phyloP scores from a whole-genome alignment of 2,329 filamentous ascomycete genomes.

The Akanthomyces uredinophilus region DNA sequence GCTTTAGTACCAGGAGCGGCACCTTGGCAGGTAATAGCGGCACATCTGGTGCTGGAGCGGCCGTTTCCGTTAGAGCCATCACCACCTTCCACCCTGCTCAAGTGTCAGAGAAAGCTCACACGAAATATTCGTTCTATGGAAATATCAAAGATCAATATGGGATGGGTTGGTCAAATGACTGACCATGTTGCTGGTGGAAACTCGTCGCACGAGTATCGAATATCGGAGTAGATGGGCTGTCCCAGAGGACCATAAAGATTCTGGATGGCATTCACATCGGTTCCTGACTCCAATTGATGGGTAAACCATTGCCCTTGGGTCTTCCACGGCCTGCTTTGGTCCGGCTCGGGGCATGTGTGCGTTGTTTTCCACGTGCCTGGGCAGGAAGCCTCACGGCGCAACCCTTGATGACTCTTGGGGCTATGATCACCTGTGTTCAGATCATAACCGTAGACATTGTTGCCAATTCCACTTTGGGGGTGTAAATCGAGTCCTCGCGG shows the following conservation, averaged over 20 bases:
- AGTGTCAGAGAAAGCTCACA: no score
- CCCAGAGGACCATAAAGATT: not conserved
- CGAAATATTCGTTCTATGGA: no score
- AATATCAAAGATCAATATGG: no score
- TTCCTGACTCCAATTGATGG: constrained; percentile 16
- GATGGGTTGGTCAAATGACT: no score
- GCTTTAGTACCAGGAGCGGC: constrained; percentile 13
- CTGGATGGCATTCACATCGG: not conserved
- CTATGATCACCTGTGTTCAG: constrained; percentile 13
- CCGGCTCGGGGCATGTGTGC: constrained; percentile 14
- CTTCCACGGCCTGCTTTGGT: constrained; percentile 15
- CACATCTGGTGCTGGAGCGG: constrained; percentile 16
- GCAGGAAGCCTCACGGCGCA: constrained; percentile 11
- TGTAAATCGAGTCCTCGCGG: not conserved
- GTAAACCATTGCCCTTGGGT: constrained; percentile 18
- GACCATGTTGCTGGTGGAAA: constrained; percentile 24
- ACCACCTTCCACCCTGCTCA: constrained; percentile 23
- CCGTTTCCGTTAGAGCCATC: not conserved
- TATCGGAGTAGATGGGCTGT: not conserved
- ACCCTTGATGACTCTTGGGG: not conserved
- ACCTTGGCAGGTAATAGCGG: constrained; percentile 15
- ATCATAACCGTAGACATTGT: constrained; percentile 8
- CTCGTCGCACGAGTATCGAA: constrained; percentile 27
- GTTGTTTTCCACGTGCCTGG: constrained; percentile 12
- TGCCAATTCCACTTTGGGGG: not conserved